Conservation (phyloP, 176 grass and related monocot genomes). For the Echinochloa phyllopogon region DNA sequence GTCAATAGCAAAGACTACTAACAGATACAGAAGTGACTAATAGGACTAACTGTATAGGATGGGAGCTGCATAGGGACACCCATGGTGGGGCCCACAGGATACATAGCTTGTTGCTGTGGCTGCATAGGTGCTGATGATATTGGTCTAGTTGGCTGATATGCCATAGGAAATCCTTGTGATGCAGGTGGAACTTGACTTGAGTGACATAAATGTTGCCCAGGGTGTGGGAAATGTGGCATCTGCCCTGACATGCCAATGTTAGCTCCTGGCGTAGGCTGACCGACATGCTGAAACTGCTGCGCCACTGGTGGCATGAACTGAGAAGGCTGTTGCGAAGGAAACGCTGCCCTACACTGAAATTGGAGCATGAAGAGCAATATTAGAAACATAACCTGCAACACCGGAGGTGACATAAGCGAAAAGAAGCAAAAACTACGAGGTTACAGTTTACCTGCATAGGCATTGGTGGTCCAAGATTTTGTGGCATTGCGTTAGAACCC, state of each 20-base stretch:
- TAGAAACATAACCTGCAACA: constrained; percentile 34
- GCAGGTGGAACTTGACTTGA: constrained; percentile 55
- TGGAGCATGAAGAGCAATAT: constrained; percentile 19
- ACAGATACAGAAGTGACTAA: neutral
- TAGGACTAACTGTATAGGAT: constrained; percentile 69
- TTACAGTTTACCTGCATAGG: constrained; percentile 70
- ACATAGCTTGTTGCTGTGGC: constrained; percentile 36
- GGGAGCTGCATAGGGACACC: constrained; percentile 56
- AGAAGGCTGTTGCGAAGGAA: constrained; percentile 62
- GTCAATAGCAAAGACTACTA: neutral
- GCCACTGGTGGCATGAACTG: constrained; percentile 57
- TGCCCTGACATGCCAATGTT: constrained; percentile 60
- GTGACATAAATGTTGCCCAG: constrained; percentile 64
- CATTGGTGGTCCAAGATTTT: constrained; percentile 82
- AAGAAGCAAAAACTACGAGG: constrained; percentile 19
- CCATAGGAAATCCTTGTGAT: constrained; percentile 70
- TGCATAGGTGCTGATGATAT: constrained; percentile 58
- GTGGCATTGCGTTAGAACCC: constrained; percentile 53
- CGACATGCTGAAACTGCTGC: constrained; percentile 61
- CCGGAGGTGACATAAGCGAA: constrained; percentile 8
- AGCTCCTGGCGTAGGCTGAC: constrained; percentile 54
- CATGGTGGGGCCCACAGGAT: constrained; percentile 50
- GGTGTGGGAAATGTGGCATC: constrained; percentile 56
- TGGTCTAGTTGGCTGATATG: constrained; percentile 60
- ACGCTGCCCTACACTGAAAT: constrained; percentile 65